These are phyloP conservation scores for Picea abies DNA, from an alignment of 83 land plant genomes.

Conservation along the genomic window DNA sequence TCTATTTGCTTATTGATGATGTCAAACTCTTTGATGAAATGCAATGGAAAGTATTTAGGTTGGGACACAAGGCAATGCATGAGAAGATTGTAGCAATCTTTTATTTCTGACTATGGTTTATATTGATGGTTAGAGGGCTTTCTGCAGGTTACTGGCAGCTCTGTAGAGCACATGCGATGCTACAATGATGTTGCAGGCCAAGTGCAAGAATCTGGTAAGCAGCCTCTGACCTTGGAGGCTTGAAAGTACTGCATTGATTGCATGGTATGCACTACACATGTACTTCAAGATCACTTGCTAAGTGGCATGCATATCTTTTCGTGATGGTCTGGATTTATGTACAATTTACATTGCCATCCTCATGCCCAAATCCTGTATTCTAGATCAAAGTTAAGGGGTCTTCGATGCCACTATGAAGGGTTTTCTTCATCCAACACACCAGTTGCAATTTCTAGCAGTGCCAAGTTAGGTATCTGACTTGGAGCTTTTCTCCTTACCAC, in stretches of 20 bases:
- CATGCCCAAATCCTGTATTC: not conserved
- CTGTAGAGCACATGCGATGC: constrained; percentile 72
- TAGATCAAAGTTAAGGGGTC: not conserved
- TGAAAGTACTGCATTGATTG: not conserved
- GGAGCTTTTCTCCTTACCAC: not conserved
- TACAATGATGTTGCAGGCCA: constrained; percentile 68
- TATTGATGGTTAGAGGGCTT: not conserved
- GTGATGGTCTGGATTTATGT: not conserved
- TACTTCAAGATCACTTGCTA: not conserved
- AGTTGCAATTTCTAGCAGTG: not conserved
- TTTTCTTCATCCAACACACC: not conserved
- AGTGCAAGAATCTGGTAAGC: constrained; percentile 68
- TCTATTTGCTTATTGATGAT: not conserved
- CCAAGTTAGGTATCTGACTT: no score
- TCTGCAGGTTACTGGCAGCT: constrained; percentile 49
- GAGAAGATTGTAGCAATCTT: not conserved
- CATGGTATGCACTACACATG: not conserved
- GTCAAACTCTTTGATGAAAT: not conserved
- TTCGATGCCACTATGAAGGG: not conserved
- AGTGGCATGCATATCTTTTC: not conserved
- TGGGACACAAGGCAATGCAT: not conserved
- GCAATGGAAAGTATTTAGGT: not conserved
- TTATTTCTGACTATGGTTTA: not conserved
- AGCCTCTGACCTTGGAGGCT: not conserved
- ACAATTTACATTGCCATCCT: not conserved